phyloP scores from a whole-genome alignment of 768 basidiomycete species.

The Collybia mongolica region DNA sequence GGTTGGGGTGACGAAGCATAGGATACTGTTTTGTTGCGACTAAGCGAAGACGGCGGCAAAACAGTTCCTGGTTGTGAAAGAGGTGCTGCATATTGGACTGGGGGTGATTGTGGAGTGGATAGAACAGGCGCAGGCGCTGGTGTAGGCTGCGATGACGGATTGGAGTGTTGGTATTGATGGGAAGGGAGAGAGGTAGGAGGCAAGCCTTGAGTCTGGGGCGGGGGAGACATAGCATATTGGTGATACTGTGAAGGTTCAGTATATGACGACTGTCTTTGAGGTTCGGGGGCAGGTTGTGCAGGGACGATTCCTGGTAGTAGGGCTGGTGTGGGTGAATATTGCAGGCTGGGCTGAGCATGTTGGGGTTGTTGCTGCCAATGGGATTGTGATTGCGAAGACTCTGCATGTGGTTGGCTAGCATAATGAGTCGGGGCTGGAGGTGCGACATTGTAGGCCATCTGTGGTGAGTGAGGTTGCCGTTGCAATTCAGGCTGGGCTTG shows the following conservation, averaged over 20 bases:
- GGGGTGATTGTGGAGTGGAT: conserved; percentile 15
- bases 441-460: conserved; percentile 9
- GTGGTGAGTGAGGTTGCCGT: conserved; percentile 22
- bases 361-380: conserved; percentile 15
- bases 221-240: conserved; percentile 14
- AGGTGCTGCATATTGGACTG: conserved; percentile 20
- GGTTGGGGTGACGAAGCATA: conserved; percentile 24
- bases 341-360: conserved; percentile 4
- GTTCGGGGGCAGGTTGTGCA: conserved; percentile 13
- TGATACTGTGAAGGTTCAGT: conserved; percentile 21
- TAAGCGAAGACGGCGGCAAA: conserved; percentile 9
- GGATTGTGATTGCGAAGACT: conserved; percentile 12
- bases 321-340: conserved; percentile 9
- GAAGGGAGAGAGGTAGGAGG: conserved; percentile 22
- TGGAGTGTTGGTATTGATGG: conserved; percentile 15
- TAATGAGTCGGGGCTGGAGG: conserved; percentile 7
- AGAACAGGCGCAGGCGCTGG: conserved; percentile 24
- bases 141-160: conserved; percentile 14
- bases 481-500: conserved; percentile 6
- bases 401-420: conserved; percentile 3
- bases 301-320: conserved; percentile 14
- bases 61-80: conserved; percentile 21
- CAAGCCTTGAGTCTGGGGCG: conserved; percentile 12
- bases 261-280: conserved; percentile 9
- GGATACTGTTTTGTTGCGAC: conserved; percentile 34